phyloP scores from a whole-genome alignment of 2,329 filamentous ascomycete species.

The Falciphora oryzae region DNA sequence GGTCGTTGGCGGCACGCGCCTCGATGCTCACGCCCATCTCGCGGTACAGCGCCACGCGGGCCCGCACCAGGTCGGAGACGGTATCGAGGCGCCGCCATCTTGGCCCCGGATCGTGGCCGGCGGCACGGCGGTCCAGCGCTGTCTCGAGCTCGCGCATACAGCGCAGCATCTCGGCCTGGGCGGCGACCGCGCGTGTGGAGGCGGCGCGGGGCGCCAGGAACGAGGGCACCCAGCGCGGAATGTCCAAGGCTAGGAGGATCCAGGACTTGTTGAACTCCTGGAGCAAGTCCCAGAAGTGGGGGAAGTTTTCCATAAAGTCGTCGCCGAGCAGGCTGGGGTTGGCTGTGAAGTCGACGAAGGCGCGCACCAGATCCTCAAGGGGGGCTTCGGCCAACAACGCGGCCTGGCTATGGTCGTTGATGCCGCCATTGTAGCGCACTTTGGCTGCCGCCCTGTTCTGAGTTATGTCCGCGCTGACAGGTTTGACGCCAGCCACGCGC shows the following conservation, averaged over 20 bases:
- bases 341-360: not conserved
- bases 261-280: slow-evolving; percentile 1
- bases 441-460: too few species aligned
- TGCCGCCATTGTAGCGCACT: too few species aligned
- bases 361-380: not conserved
- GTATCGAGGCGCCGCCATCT: not conserved
- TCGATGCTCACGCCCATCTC: slow-evolving; percentile 24
- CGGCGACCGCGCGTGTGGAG: not conserved
- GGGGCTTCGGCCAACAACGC: not conserved
- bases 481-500: not conserved
- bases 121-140: not conserved
- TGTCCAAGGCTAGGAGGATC: not conserved
- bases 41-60: slow-evolving; percentile 6
- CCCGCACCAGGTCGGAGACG: not conserved
- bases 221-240: not conserved
- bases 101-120: not conserved
- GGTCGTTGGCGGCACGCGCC: slow-evolving; percentile 22
- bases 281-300: slow-evolving; percentile 1
- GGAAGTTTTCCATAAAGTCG: slow-evolving; percentile 3
- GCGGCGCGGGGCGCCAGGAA: not conserved
- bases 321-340: not conserved
- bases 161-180: not conserved
- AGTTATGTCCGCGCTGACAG: too few species aligned
- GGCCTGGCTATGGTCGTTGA: not conserved
- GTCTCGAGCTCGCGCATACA: slow-evolving; percentile 1